phyloP scores from a whole-genome alignment of 192 early-diverging fungal species.

The Backusella parvicylindrica region DNA sequence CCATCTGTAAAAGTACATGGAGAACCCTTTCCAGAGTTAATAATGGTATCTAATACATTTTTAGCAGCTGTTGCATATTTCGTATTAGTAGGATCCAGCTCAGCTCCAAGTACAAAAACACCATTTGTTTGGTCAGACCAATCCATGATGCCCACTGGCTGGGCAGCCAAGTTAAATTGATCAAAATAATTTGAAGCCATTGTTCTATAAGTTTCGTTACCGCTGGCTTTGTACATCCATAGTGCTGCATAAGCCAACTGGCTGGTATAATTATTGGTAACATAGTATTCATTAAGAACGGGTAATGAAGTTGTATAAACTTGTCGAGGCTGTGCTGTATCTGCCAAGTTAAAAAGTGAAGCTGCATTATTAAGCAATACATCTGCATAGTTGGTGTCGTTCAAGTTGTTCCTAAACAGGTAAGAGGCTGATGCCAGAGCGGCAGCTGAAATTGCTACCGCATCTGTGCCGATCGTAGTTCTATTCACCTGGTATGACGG shows the following conservation, averaged over 20 bases:
- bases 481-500: conserved; percentile 45
- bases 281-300: conserved; percentile 37
- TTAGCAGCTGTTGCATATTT: conserved; percentile 38
- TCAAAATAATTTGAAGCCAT: conserved; percentile 48
- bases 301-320: conserved; percentile 41
- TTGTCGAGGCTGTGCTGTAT: conserved; percentile 41
- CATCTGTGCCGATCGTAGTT: conserved; percentile 52
- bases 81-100: conserved; percentile 24
- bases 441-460: conserved; percentile 48
- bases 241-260: conserved; percentile 53
- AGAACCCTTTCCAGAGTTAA: not conserved
- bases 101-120: conserved; percentile 48
- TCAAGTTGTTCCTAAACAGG: conserved; percentile 47
- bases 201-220: conserved; percentile 36
- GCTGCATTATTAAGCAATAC: conserved; percentile 39
- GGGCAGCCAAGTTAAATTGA: conserved; percentile 24
- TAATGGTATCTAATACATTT: conserved; percentile 37
- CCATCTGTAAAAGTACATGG: conserved; percentile 44
- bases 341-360: conserved; percentile 46
- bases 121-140: conserved; percentile 51
- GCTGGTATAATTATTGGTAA: conserved; percentile 37
- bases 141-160: conserved; percentile 32
- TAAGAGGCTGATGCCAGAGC: conserved; percentile 53
- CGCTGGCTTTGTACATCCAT: conserved; percentile 54
- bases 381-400: conserved; percentile 44